phyloP scores from a whole-genome alignment of 2,329 filamentous ascomycete species.

The Apiospora kogelbergensis region DNA sequence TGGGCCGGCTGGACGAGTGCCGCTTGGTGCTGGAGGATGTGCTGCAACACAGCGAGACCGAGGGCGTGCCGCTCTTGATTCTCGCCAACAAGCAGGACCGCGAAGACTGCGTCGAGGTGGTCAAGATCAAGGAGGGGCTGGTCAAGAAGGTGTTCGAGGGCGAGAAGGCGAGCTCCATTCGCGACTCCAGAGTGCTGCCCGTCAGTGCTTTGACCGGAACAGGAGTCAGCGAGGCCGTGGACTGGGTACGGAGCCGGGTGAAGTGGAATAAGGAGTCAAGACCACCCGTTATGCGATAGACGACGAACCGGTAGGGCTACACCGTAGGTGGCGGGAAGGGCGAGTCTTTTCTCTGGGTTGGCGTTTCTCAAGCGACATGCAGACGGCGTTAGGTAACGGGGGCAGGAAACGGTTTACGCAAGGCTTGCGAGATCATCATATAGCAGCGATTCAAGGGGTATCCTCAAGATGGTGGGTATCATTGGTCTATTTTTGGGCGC shows the following conservation, averaged over 20 bases:
- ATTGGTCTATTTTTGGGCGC: conserved; percentile 17
- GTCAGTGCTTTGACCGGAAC: conserved; percentile 86
- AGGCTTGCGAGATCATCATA: not conserved
- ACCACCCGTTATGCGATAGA: conserved; percentile 85
- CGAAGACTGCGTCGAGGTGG: conserved; percentile 96
- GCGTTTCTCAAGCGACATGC: conserved; percentile 9
- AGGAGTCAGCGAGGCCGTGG: conserved; percentile 92
- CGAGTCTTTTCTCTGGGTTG: not conserved
- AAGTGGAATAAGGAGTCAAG: conserved; percentile 96
- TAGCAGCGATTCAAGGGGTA: conserved; percentile 5
- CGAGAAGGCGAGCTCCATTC: conserved; percentile 79
- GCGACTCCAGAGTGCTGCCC: conserved; percentile 88
- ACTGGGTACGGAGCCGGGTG: conserved; percentile 89
- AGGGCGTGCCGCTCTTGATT: conserved; percentile 87
- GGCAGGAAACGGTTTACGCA: conserved; percentile 13
- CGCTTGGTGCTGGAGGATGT: conserved; percentile 87
- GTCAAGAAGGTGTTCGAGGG: conserved; percentile 96
- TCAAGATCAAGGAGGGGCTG: conserved; percentile 93
- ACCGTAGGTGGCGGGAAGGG: not conserved
- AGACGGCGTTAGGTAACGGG: conserved; percentile 23
- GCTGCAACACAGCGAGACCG: conserved; percentile 80
- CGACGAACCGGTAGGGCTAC: not conserved
- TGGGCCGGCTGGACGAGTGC: conserved; percentile 81
- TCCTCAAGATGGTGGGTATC: conserved; percentile 35
- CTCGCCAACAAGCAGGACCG: conserved; percentile 97